Evolutionary conservation across 805 yeast species (phyloP).

Genomic region (Ogataea siamensis): DNA sequence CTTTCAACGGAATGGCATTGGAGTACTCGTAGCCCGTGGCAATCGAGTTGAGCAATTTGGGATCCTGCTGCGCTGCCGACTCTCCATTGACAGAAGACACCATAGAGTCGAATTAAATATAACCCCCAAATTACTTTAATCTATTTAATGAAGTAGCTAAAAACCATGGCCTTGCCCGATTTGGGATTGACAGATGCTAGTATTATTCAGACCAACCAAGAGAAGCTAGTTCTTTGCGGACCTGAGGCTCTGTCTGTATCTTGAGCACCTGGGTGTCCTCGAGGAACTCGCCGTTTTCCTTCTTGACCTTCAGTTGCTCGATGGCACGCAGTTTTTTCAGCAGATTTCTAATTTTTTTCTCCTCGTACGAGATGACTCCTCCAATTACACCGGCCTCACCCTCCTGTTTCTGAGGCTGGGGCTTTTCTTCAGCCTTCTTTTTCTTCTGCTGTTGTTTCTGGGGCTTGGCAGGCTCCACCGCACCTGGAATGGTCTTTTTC

Average conservation of each 20-base stretch:
- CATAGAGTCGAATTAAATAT: conserved; percentile 3
- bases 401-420: conserved; percentile 17
- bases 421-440: conserved; percentile 39
- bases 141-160: conserved; percentile 5
- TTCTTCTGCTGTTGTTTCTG: conserved; percentile 59
- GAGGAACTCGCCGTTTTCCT: conserved; percentile 75
- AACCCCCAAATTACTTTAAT: conserved; percentile 7
- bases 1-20: conserved; percentile 44
- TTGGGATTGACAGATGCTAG: conserved; percentile 5
- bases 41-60: conserved; percentile 41
- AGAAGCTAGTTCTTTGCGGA: conserved; percentile 66
- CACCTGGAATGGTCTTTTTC: conserved; percentile 55
- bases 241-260: conserved; percentile 80
- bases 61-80: conserved; percentile 25
- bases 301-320: conserved; percentile 81
- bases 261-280: conserved; percentile 93
- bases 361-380: conserved; percentile 73
- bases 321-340: conserved; percentile 95
- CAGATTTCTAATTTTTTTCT: conserved; percentile 86
- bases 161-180: conserved; percentile 6
- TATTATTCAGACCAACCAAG: conserved; percentile 56
- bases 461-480: conserved; percentile 41
- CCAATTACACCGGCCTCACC: conserved; percentile 48
- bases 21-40: conserved; percentile 57
- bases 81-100: conserved; percentile 14